Evolutionary conservation across 495 filamentous ascomycete species (phyloP), one percentile per base, ranked within the genome.

Genomic region (Neurospora cerealis): DNA sequence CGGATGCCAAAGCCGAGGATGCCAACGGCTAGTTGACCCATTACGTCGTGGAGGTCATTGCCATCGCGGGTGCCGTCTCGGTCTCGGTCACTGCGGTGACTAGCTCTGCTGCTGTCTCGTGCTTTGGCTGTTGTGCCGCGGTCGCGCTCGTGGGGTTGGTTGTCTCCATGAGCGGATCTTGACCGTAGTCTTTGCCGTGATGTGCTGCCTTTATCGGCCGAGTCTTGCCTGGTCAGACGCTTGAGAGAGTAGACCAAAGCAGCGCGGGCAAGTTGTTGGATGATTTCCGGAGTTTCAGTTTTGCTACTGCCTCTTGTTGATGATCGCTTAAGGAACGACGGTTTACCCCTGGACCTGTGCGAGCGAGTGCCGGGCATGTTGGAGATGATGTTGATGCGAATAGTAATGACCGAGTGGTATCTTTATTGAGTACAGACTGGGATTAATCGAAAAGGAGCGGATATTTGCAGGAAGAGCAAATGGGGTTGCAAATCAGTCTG

Each of bases 11-110:
- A 78, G 34, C 76, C 79, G 4, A 78, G 38, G 1, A 73, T 48
- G 11, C 78, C 78, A 24, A 79, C 76, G 6, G 74, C 79, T 13
- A 80, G 73, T 66, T 80, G 79, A 36, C 75, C 76, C 32, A 79
- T 62, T 32, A 78, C 71, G 6, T 73, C 32, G 73, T 80, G 78
- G 36, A 79, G 66, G 62, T 80, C 76, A 60, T 73, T 72, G 72
- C 72, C 72, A 40, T 75, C 60, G 44, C 60, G 71, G 9, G 39
- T 34, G 36, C 28, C 54, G 15, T 66, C 41, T 19, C 44, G 17
- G 73, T 60, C 60, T 48, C 37, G 40, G 9, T 70, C 46, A 21
- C 42, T 66, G 54, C 70, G 40, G n/a, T 62, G 41, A 21, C 21
- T 60, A 24, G 40, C 70, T 54, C 75, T 71, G 7, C 70, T 72